phyloP scores from a whole-genome alignment of 176 grass and related monocot species.

The Paspalum vaginatum region DNA sequence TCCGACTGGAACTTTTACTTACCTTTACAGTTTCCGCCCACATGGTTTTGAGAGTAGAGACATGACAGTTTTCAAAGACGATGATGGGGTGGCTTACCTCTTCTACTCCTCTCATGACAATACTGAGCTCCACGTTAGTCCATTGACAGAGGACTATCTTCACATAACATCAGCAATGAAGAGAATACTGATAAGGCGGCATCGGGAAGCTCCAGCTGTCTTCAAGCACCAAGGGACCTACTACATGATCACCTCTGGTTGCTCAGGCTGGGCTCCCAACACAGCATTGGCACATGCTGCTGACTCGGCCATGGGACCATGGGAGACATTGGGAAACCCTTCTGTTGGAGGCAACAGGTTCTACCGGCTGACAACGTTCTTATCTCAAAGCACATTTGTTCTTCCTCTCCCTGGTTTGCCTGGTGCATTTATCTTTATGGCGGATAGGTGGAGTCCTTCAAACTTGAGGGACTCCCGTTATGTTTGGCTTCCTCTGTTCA shows the following conservation, averaged over 20 bases:
- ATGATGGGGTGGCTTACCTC: constrained; percentile 71
- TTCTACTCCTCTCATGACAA: constrained; percentile 80
- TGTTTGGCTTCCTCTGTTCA: constrained; percentile 75
- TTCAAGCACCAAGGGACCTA: constrained; percentile 81
- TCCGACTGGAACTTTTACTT: constrained; percentile 75
- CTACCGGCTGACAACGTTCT: constrained; percentile 73
- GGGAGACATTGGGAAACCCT: constrained; percentile 88
- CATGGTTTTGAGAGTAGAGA: constrained; percentile 86
- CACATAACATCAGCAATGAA: constrained; percentile 56
- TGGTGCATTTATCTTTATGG: constrained; percentile 91
- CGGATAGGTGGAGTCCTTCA: constrained; percentile 90
- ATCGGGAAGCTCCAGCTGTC: constrained; percentile 80
- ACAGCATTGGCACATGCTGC: constrained; percentile 73
- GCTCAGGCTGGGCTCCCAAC: constrained; percentile 89
- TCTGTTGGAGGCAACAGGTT: constrained; percentile 83
- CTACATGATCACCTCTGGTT: constrained; percentile 95
- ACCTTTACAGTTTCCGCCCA: constrained; percentile 78
- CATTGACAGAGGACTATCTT: constrained; percentile 72
- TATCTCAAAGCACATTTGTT: constrained; percentile 90
- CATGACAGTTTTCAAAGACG: constrained; percentile 92
- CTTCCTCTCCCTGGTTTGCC: constrained; percentile 73
- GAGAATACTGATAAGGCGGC: constrained; percentile 62
- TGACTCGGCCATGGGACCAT: constrained; percentile 76
- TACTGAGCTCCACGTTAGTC: constrained; percentile 80
- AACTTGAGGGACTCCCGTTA: constrained; percentile 84